Percentiles rank a stretch among this genome's conserved stretches.
Conservation (phyloP, 2,329 filamentous ascomycete genomes). For the Hypoxylon sp. region DNA sequence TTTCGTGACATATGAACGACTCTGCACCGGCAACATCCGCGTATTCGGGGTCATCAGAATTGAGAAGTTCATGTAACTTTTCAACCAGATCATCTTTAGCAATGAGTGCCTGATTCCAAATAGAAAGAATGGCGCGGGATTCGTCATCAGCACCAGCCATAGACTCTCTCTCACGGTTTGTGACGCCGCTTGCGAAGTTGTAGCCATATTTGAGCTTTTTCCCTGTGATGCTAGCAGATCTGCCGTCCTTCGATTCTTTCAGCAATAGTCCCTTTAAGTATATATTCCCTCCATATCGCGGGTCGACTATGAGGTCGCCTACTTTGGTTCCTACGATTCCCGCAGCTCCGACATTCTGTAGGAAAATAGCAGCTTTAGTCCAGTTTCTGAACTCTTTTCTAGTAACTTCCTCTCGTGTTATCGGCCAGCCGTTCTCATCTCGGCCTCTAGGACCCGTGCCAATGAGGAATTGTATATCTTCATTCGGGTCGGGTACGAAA, state of each 20-base stretch:
- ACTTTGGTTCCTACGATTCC: slow-evolving; percentile 19
- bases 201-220: slow-evolving; percentile 46
- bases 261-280: slow-evolving; percentile 50
- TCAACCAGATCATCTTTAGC: slow-evolving; percentile 21
- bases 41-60: slow-evolving; percentile 37
- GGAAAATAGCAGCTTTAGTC: slow-evolving; percentile 46
- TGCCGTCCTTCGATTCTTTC: slow-evolving; percentile 20
- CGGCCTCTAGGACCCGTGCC: slow-evolving; percentile 36
- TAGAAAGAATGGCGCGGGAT: slow-evolving; percentile 40
- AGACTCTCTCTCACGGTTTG: slow-evolving; percentile 48
- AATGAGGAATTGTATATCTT: slow-evolving; percentile 49
- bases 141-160: slow-evolving; percentile 39
- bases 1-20: slow-evolving; percentile 15
- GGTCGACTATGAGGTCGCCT: slow-evolving; percentile 46
- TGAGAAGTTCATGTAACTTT: slow-evolving; percentile 43
- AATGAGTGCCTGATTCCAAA: slow-evolving; percentile 44
- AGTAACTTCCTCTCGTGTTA: slow-evolving; percentile 17
- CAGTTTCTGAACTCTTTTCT: slow-evolving; percentile 40
- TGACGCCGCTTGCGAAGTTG: slow-evolving; percentile 46
- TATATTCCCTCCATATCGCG: slow-evolving; percentile 43
- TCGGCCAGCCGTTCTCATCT: slow-evolving; percentile 28
- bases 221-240: slow-evolving; percentile 48
- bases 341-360: slow-evolving; percentile 24
- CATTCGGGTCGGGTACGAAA: slow-evolving; percentile 13
- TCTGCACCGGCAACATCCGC: slow-evolving; percentile 46